Percentiles rank a stretch among this genome's conserved stretches.
Conservation (phyloP, 257 asterid genomes). For the Nicotiana tabacum region DNA sequence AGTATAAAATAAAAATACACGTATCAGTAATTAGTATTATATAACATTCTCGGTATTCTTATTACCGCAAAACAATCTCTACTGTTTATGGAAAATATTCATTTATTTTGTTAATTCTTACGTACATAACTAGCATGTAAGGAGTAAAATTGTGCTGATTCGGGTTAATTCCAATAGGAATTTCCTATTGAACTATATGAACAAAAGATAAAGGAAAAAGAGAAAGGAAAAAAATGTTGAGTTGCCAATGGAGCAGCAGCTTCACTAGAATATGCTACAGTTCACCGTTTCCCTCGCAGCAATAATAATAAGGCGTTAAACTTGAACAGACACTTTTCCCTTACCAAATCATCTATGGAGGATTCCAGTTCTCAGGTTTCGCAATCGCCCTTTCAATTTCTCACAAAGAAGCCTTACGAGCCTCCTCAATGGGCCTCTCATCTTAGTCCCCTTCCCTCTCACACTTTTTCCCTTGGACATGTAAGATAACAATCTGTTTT, state of each 20-base stretch:
- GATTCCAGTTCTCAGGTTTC: not conserved
- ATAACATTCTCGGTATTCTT: too few species aligned
- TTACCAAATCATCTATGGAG: not conserved
- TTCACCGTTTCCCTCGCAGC: not conserved
- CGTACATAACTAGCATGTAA: too few species aligned
- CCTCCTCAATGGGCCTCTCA: constrained; percentile 84
- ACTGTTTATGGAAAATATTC: too few species aligned
- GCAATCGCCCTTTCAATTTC: constrained; percentile 22
- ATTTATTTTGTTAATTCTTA: too few species aligned
- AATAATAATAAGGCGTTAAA: not conserved
- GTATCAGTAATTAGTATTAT: too few species aligned
- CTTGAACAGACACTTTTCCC: not conserved
- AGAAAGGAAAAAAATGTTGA: not conserved
- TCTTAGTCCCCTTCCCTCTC: constrained; percentile 71
- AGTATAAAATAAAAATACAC: too few species aligned
- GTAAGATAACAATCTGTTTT: constrained; percentile 27
- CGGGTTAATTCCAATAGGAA: too few species aligned
- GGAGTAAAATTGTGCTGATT: too few species aligned
- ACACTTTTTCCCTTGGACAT: constrained; percentile 68
- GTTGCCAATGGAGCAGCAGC: not conserved
- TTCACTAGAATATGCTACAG: not conserved
- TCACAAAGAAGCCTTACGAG: constrained; percentile 53
- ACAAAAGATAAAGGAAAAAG: not conserved
- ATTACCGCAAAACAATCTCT: too few species aligned
- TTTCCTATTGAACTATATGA: not conserved